phyloP scores from a whole-genome alignment of 331 rosid species.

The Pyracantha coccinea region DNA sequence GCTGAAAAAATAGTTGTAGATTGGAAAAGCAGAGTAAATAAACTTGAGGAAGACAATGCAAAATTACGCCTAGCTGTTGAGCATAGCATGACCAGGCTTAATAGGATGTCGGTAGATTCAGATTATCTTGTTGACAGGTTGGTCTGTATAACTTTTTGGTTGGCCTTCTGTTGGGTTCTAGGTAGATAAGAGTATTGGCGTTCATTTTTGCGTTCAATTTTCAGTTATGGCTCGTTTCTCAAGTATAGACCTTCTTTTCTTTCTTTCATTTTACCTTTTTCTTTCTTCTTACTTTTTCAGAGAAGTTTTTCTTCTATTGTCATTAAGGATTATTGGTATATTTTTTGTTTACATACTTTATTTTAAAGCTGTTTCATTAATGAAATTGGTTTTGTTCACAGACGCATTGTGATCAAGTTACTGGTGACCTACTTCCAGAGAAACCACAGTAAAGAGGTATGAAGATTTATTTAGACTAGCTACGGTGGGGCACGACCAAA shows the following conservation, averaged over 20 bases:
- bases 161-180: not conserved
- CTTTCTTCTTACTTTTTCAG: not conserved
- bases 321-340: not conserved
- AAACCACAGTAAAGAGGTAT: conserved; percentile 97
- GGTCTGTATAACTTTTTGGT: conserved; percentile 14
- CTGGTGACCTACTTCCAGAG: conserved; percentile 85
- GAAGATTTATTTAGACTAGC: conserved; percentile 2
- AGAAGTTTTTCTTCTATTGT: not conserved
- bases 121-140: conserved; percentile 96
- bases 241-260: not conserved
- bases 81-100: conserved; percentile 84
- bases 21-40: conserved; percentile 76
- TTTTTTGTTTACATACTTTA: not conserved
- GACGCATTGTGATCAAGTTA: conserved; percentile 95
- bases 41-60: conserved; percentile 90
- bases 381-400: conserved; percentile 42
- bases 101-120: conserved; percentile 91
- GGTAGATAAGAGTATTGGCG: not conserved
- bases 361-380: conserved; percentile 8
- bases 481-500: conserved; percentile 2
- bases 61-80: conserved; percentile 73
- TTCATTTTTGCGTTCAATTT: not conserved
- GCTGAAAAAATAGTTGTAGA: conserved; percentile 60
- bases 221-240: not conserved
- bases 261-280: not conserved